These are phyloP conservation scores for Bondarzewia mesenterica DNA, from an alignment of 1,284 basidiomycete genomes.

Conservation along the genomic window DNA sequence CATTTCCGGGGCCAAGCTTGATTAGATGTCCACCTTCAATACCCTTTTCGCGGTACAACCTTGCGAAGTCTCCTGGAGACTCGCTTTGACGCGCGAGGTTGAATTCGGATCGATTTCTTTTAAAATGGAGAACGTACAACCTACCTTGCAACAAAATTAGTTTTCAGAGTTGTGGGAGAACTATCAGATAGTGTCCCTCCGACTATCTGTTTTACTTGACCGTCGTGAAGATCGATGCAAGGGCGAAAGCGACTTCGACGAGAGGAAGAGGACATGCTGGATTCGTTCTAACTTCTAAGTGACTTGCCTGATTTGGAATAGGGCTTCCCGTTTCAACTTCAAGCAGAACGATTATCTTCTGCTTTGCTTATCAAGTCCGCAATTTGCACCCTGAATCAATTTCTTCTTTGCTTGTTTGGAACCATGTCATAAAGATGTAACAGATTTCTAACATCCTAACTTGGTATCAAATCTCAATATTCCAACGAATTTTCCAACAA, in stretches of 20 bases:
- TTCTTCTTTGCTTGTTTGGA: no score
- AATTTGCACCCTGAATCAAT: no score
- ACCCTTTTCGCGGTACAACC: constrained; percentile 63
- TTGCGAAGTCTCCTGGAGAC: constrained; percentile 75
- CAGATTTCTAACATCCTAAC: no score
- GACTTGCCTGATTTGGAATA: no score
- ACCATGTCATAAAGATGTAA: no score
- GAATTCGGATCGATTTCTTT: no score
- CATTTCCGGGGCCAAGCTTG: constrained; percentile 89
- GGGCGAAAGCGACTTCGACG: constrained; percentile 63
- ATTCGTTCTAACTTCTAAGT: background rate
- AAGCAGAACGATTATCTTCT: no score
- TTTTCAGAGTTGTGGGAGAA: constrained; percentile 60
- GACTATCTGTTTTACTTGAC: constrained; percentile 97
- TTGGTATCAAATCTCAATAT: constrained; percentile 37
- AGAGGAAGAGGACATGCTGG: constrained; percentile 8
- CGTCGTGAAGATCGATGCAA: constrained; percentile 95
- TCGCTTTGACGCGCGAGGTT: constrained; percentile 47
- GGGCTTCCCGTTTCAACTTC: no score
- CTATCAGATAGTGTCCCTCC: constrained; percentile 83
- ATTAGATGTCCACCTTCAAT: constrained; percentile 93
- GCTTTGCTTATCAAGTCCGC: no score
- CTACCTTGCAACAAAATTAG: constrained; percentile 90
- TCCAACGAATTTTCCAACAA: constrained; percentile 75
- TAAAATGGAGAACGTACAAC: constrained; percentile 18